Conservation (phyloP, 75 land plant genomes). For the Larix kaempferi region DNA sequence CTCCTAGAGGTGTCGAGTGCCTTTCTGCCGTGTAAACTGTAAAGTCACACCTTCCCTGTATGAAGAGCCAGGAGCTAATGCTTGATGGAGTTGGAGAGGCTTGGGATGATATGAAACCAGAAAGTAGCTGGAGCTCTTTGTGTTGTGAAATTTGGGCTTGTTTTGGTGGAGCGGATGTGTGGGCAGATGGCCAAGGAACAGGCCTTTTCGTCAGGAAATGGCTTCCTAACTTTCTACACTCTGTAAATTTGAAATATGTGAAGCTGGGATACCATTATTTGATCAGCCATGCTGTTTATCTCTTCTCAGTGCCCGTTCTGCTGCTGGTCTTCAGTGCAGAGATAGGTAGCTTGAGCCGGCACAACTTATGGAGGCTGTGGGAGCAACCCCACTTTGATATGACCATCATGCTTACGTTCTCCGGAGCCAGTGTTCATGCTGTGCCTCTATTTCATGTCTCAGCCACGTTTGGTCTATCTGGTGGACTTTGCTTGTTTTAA, state of each 20-base stretch:
- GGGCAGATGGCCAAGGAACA: slow-evolving; percentile 20
- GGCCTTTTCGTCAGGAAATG: slow-evolving; percentile 37
- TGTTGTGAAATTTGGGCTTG: too few relatives aligned
- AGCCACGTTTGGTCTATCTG: slow-evolving; percentile 57
- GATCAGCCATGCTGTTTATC: slow-evolving; percentile 37
- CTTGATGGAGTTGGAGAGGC: too few relatives aligned
- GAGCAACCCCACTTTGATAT: slow-evolving; percentile 49
- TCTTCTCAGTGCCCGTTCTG: slow-evolving; percentile 22
- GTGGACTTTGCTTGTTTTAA: slow-evolving; percentile 65
- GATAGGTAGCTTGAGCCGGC: slow-evolving; percentile 41
- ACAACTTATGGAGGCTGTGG: slow-evolving; percentile 58
- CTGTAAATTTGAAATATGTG: too few relatives aligned
- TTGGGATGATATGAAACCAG: too few relatives aligned
- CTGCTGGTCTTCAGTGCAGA: slow-evolving; percentile 33
- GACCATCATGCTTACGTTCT: too few relatives aligned
- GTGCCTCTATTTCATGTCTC: slow-evolving; percentile 35
- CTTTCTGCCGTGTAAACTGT: too few relatives aligned
- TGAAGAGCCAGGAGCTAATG: too few relatives aligned
- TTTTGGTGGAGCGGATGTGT: too few relatives aligned
- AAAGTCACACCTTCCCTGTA: too few relatives aligned
- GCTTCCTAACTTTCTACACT: slow-evolving; percentile 63
- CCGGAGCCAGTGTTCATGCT: slow-evolving; percentile 24
- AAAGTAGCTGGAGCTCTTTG: too few relatives aligned
- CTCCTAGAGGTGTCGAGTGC: too few relatives aligned
- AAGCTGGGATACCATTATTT: slow-evolving; percentile 45